phyloP scores from a whole-genome alignment of 805 yeast genomes.

The Wickerhamiella parazyma region DNA sequence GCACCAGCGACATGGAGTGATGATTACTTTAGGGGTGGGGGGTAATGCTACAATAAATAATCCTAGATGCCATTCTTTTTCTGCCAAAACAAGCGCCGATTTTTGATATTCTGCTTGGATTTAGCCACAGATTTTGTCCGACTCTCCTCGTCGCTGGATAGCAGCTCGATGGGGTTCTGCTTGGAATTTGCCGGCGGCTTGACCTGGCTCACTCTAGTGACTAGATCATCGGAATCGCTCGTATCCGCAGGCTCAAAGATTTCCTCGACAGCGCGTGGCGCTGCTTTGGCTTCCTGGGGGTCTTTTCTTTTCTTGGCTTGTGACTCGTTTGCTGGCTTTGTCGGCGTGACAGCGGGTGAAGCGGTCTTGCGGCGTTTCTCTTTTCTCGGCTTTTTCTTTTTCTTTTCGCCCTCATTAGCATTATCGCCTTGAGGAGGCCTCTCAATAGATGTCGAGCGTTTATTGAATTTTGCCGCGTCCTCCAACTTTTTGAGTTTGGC shows the following conservation, averaged over 20 bases:
- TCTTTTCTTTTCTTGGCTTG: too few species aligned
- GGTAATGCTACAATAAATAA: constrained; percentile 2
- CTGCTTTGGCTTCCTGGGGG: too few species aligned
- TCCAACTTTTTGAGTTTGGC: background rate
- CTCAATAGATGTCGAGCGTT: background rate
- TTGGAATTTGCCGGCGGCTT: background rate
- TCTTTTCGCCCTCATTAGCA: background rate
- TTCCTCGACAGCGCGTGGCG: background rate
- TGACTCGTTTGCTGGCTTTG: background rate
- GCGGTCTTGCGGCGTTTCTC: background rate
- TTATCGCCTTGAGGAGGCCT: background rate
- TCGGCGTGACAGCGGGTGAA: background rate
- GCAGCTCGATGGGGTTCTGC: background rate
- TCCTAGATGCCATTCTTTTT: constrained; percentile 2
- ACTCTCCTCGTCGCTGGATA: constrained; percentile 1
- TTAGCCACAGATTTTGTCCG: constrained; percentile 3
- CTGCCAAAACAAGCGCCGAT: constrained; percentile 1
- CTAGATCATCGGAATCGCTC: background rate
- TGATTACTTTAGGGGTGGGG: background rate
- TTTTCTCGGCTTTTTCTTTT: background rate
- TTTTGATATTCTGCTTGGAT: background rate
- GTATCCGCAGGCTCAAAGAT: background rate
- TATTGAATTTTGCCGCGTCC: background rate
- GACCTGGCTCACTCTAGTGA: background rate
- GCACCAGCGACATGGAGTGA: constrained; percentile 5